phyloP scores from a whole-genome alignment of 169 alveolate genomes.

The Cryptosporidium ryanae region DNA sequence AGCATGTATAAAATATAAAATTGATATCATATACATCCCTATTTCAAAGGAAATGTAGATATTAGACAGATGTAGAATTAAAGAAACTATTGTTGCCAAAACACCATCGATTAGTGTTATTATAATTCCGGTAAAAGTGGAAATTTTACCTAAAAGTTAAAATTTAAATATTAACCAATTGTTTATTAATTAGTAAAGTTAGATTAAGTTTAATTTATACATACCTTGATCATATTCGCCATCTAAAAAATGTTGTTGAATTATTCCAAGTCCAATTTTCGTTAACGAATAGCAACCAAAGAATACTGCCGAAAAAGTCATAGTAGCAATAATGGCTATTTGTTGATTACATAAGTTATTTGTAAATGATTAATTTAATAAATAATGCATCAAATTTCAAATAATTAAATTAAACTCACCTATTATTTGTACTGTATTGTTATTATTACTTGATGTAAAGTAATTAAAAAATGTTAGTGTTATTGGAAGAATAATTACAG shows the following conservation, averaged over 20 bases:
- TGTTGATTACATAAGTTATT: too few relatives aligned
- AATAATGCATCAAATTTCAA: neutral
- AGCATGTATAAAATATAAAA: conserved; percentile 29
- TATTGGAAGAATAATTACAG: conserved; percentile 34
- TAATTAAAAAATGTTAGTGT: neutral
- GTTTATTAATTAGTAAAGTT: neutral
- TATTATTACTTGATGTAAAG: neutral
- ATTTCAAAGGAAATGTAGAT: conserved; percentile 1
- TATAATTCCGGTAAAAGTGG: conserved; percentile 46
- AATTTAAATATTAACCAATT: neutral
- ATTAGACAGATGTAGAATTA: conserved; percentile 8
- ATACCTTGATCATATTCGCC: conserved; percentile 36
- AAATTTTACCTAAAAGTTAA: conserved; percentile 38
- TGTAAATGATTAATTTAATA: too few relatives aligned
- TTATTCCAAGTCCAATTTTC: conserved; percentile 31
- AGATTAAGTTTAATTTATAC: neutral
- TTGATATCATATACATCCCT: conserved; percentile 18
- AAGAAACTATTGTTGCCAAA: neutral
- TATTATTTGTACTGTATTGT: neutral
- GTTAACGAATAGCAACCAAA: conserved; percentile 56
- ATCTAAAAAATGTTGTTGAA: conserved; percentile 8
- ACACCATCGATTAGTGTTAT: conserved; percentile 40
- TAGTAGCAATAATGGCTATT: conserved; percentile 5
- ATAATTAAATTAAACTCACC: neutral
- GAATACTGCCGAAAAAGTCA: conserved; percentile 21